These are phyloP conservation scores for Quercus parvula DNA, from an alignment of 306 rosid genomes.

Conservation along the genomic window DNA sequence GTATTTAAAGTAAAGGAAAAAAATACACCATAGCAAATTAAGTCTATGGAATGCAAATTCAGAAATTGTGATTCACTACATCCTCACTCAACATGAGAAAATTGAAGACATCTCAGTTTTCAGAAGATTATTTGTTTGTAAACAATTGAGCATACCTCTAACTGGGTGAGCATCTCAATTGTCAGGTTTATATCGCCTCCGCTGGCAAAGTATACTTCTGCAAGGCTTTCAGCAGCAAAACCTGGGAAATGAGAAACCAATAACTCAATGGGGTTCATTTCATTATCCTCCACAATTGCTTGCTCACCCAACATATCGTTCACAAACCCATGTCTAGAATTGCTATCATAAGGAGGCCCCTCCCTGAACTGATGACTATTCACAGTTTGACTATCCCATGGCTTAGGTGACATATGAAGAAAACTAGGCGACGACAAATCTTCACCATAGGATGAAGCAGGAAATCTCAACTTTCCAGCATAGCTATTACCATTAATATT, in stretches of 20 bases:
- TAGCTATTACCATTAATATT: conserved; percentile 49
- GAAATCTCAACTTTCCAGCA: conserved; percentile 58
- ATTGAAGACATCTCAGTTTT: conserved; percentile 5
- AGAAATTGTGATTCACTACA: neutral
- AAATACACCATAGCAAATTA: no score
- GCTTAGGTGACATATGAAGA: conserved; percentile 50
- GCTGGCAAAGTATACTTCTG: conserved; percentile 85
- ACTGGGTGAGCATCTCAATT: conserved; percentile 90
- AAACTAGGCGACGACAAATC: conserved; percentile 60
- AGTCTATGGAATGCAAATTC: neutral
- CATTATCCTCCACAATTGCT: conserved; percentile 51
- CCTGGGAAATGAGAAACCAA: conserved; percentile 89
- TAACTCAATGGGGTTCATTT: conserved; percentile 71
- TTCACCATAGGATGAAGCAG: conserved; percentile 58
- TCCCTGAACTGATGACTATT: conserved; percentile 52
- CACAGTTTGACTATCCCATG: conserved; percentile 71
- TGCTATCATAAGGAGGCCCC: conserved; percentile 50
- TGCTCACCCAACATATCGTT: conserved; percentile 64
- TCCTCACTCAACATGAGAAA: conserved; percentile 1
- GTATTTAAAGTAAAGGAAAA: no score
- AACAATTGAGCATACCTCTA: conserved; percentile 63
- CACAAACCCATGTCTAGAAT: conserved; percentile 58
- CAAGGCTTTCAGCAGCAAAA: conserved; percentile 87
- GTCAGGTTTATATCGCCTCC: conserved; percentile 77
- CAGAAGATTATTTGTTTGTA: neutral